Conservation (phyloP, 2,329 filamentous ascomycete species). For the Botrytis aclada region DNA sequence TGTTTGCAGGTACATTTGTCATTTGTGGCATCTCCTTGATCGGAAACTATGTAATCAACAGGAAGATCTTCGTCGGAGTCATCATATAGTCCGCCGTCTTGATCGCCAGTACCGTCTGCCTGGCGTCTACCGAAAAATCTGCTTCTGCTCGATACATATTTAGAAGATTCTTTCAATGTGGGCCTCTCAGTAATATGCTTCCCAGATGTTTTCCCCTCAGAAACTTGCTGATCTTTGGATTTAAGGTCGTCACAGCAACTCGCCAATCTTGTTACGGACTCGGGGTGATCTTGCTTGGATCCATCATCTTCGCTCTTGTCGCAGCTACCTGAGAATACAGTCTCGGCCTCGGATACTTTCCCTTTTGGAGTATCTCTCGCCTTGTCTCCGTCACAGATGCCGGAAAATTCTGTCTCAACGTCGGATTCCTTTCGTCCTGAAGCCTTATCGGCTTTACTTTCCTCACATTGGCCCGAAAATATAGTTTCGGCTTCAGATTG, state of each 20-base stretch:
- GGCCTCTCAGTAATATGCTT: background rate
- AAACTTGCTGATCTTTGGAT: background rate
- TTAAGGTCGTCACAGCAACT: background rate
- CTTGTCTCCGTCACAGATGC: background rate
- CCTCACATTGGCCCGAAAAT: background rate
- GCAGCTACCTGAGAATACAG: background rate
- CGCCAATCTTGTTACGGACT: background rate
- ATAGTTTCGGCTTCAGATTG: background rate
- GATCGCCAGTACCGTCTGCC: conserved; percentile 9
- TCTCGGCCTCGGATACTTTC: background rate
- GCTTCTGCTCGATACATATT: background rate
- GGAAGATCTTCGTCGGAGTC: background rate
- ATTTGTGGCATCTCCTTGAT: conserved; percentile 21
- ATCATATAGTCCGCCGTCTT: background rate
- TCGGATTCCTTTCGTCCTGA: background rate
- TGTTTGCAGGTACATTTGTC: conserved; percentile 8
- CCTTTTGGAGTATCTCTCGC: background rate
- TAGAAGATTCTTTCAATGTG: background rate
- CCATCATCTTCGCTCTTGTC: background rate
- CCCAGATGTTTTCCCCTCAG: background rate
- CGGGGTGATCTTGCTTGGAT: background rate
- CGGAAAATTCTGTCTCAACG: background rate
- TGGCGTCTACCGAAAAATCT: conserved; percentile 4
- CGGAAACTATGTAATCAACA: background rate
- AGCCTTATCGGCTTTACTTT: background rate